Base-by-base conservation (phyloP, 1,139 yeast genomes). In the Candida labiduridarum region DNA sequence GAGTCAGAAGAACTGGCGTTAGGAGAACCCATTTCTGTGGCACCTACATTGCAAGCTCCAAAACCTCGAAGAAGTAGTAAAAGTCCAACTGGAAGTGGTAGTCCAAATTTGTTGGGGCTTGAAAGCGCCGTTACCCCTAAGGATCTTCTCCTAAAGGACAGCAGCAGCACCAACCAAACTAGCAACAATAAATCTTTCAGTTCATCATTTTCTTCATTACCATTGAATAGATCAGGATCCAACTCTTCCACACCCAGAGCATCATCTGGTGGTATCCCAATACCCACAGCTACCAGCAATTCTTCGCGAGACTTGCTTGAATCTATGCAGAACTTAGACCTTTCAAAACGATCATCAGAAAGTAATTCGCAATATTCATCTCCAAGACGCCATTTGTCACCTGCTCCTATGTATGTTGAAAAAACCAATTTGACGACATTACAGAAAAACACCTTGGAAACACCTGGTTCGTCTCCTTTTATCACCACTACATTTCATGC, bases 361-460 rank as follows among this genome's bases (percentile, higher is more conserved):
- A 66, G 67, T 53, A 69, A 66, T 52, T 67, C 76, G 11, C 67
- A 74, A 8, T 67, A 69, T 27, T 68, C 76, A 11, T 78, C 85
- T 1, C 86, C 87, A 1, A 69, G 82, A 51, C 68, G 87, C 50
- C 83, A 76, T 51, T 61, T 78, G 30, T 82, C 87, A 0, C 87
- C 88, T 0, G 79, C 75, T 0, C 78, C 79, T 2, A 14, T 38
- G 22, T 75, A 75, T 45, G 73, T 71, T 44, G 75, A 72, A 41
- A 71, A 75, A 53, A 76, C 74, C 4, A 82, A 80, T 31, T 67
- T 83, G 58, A 78, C 86, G 4, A 79, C 86, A 0, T 72, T 83
- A 25, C 88, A 82, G 58, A 70, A 82, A 56, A 83, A 81, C 57
- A 61, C 49, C 4, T 46, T 52, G 18, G 42, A 49, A 10, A 55